Base-by-base conservation (phyloP, 2,329 filamentous ascomycete species). In the Dendryphion nanum region DNA sequence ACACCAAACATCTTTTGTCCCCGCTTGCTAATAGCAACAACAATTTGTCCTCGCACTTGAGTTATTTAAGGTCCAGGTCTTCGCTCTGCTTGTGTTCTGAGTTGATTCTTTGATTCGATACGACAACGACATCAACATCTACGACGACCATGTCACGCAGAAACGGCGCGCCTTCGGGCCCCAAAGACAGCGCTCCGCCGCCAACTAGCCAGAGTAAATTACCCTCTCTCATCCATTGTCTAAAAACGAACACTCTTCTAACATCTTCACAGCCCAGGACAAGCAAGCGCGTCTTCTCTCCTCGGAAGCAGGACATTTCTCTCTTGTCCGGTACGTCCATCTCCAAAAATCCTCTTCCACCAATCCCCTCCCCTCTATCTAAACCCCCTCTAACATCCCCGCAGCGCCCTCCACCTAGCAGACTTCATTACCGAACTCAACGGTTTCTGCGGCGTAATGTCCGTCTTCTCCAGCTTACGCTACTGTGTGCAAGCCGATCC, bases 391-490 rank as follows among this genome's bases (percentile, higher is more conserved):
- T 8, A 8, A 26, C n/a, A 26, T 26, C 8, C 8, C n/a, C 8
- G 10, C 33, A 35, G 33, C 4, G 74, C 72, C 38, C 77, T 93
- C 64, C 83, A 95, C 66, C 75, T 94, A 60, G 83, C 90, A 48
- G 81, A 95, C 69, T 74, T 89, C 55, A 88, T 95, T 69, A 90
- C 89, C 19, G 81, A 91, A 67, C 67, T 91, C 66, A 86, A 94
- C 65, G 78, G 88, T 70, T 86, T 89, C 67, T 93, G 88, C 69
- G 88, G 88, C 49, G 82, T 95, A 66, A 91, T 96, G 85, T 96
- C 91, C 63, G 81, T 98, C 61, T 90, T 97, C 71, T 90, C 89
- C 31, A 95, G 89, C 17, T 80, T 98, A 71, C 87, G 89, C 51
- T 97, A 97, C 76, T 93, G 86, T 67, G 78, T 95, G 46, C 81